Conservation (phyloP, 176 grass and related monocot species). For the Themeda triandra region DNA sequence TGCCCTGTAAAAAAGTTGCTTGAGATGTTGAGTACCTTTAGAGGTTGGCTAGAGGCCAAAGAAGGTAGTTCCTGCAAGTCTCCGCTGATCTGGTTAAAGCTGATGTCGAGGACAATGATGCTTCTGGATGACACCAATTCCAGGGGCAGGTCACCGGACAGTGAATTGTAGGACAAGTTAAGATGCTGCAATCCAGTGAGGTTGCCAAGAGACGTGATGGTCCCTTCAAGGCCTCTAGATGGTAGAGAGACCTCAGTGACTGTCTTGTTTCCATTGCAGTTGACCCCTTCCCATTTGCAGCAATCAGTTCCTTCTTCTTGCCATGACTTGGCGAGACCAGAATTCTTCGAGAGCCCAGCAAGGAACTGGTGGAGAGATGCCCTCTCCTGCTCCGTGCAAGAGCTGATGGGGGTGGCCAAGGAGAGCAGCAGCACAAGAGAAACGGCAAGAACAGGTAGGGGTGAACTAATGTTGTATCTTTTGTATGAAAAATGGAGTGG, state of each 20-base stretch:
- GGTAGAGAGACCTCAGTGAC: not conserved
- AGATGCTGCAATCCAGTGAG: not conserved
- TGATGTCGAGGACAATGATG: conserved; percentile 30
- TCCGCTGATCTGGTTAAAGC: conserved; percentile 39
- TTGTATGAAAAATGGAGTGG: not conserved
- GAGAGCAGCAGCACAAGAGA: conserved; percentile 6
- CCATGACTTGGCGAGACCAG: not conserved
- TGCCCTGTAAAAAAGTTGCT: conserved; percentile 35
- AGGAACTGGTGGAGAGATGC: conserved; percentile 33
- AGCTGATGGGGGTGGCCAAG: not conserved
- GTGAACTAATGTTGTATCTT: not conserved
- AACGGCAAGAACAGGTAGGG: not conserved
- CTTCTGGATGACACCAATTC: conserved; percentile 24
- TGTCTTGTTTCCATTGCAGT: not conserved
- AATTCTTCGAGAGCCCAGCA: not conserved
- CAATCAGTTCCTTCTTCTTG: not conserved
- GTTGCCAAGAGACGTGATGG: not conserved
- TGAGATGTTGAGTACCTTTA: conserved; percentile 50
- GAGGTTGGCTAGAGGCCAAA: not conserved
- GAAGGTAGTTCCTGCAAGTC: not conserved
- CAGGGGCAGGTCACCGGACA: no score
- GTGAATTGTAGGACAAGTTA: no score
- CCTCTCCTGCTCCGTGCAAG: conserved; percentile 31
- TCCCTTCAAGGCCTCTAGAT: not conserved
- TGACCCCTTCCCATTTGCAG: conserved; percentile 39